Conservation (phyloP, 73 alveolate genomes). For the Stentor coeruleus region DNA sequence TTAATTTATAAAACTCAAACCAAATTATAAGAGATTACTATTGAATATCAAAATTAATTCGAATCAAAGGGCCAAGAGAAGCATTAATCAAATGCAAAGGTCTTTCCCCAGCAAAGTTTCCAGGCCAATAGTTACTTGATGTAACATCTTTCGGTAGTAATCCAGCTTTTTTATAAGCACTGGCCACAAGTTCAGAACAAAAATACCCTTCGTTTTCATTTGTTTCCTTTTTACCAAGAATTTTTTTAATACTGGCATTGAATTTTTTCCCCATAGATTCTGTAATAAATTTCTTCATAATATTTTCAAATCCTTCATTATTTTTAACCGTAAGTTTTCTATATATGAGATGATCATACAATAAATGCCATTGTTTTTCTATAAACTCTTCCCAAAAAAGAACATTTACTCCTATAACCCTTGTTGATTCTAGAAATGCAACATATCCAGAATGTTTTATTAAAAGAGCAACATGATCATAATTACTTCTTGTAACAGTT, state of each 20-base stretch:
- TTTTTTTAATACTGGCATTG: not conserved
- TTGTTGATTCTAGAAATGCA: slow-evolving; percentile 30
- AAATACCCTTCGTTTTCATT: slow-evolving; percentile 1
- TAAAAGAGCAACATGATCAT: slow-evolving; percentile 57
- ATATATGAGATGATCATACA: not conserved
- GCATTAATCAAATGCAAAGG: not conserved
- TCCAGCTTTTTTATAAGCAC: slow-evolving; percentile 37
- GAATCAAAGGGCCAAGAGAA: slow-evolving; percentile 7
- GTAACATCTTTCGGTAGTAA: slow-evolving; percentile 32
- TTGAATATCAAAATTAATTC: not conserved
- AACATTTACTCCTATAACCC: not conserved
- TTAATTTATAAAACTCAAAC: too few relatives aligned
- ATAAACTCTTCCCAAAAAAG: not conserved
- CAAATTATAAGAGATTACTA: too few relatives aligned
- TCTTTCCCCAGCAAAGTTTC: slow-evolving; percentile 25
- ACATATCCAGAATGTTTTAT: slow-evolving; percentile 49
- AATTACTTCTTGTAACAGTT: slow-evolving; percentile 41
- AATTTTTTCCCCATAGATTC: not conserved
- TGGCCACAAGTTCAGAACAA: slow-evolving; percentile 44
- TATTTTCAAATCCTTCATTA: not conserved
- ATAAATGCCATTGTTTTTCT: slow-evolving; percentile 21
- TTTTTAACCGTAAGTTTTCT: not conserved
- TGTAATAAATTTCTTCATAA: not conserved
- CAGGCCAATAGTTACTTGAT: slow-evolving; percentile 51
- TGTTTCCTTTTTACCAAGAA: slow-evolving; percentile 5